Conservation (phyloP, 2,329 filamentous ascomycete genomes). For the Venturia oleaginea region DNA sequence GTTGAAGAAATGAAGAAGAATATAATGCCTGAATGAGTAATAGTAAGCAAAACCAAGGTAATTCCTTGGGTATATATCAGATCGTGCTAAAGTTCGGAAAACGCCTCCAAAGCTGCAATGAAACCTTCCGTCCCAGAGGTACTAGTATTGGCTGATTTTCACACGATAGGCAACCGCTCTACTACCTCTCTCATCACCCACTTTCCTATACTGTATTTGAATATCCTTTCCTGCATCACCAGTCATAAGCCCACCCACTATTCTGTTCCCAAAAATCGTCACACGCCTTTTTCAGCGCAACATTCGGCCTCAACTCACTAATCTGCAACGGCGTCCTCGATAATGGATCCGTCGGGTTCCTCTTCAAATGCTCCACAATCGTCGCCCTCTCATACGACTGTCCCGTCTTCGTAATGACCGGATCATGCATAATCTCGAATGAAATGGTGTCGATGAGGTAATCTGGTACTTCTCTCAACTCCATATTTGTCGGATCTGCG, state of each 20-base stretch:
- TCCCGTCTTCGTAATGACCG: conserved; percentile 66
- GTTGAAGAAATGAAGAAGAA: too few relatives aligned
- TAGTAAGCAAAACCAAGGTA: background rate
- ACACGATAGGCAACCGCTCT: too few relatives aligned
- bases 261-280: conserved; percentile 78
- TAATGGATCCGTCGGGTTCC: conserved; percentile 68
- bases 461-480: conserved; percentile 54
- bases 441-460: conserved; percentile 70
- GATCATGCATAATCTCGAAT: conserved; percentile 66
- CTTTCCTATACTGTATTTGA: too few relatives aligned
- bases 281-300: conserved; percentile 71
- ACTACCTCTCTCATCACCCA: too few relatives aligned
- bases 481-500: conserved; percentile 36
- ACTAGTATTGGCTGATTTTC: too few relatives aligned
- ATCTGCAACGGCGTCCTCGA: conserved; percentile 65
- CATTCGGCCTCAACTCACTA: conserved; percentile 69
- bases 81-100: background rate
- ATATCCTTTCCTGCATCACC: conserved; percentile 23
- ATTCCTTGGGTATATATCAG: conserved; percentile 1
- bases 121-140: background rate
- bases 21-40: background rate
- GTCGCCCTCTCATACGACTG: conserved; percentile 83
- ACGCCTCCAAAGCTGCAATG: background rate
- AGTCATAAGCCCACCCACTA: conserved; percentile 80
- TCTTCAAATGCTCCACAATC: conserved; percentile 75